Base-by-base conservation (phyloP, 768 basidiomycete genomes). In the Paxillus ammoniavirescens region DNA sequence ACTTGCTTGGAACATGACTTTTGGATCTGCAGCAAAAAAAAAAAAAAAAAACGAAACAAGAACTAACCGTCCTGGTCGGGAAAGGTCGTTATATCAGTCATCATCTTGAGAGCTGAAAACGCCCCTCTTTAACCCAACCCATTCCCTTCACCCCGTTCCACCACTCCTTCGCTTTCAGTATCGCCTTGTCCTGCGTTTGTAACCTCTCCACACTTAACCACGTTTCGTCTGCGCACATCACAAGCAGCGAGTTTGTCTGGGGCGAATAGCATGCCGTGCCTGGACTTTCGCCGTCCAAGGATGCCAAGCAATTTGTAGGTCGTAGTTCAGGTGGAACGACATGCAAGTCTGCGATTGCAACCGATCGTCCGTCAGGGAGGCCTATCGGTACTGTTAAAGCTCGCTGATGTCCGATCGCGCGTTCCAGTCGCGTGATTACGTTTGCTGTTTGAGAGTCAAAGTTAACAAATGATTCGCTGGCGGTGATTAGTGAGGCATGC, bases 81-180 rank as follows among this genome's bases (percentile, higher is more conserved):
- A 35, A 35, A 35, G 31, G 14, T 35, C 12, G 4, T 35, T 12
- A 13, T 26, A 12, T 35, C 35, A 35, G 26, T 10, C 31, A 33
- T 33, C 31, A 33, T 33, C 35, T 35, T 35, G 35, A 12, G 35
- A 35, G 9, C 42, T 52, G 36, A 67, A 63, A 21, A 40, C 14
- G 12, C 50, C 65, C 54, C 3, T 58, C 59, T 33, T 54, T 7
- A 15, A 60, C 66, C 61, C 64, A 58, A 6, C 69, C 68, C 47
- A 69, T 51, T 9, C 73, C 64, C 21, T 65, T 68, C 12, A 83
- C 71, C 2, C 91, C 91, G 65, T 89, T 91, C 89, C 89, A 92
- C 85, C 89, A 93, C 47, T 86, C 84, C 54, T 73, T 78, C 3
- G 83, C 85, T 13, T 63, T 64, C 54, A 90, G 56, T 60, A 80